A percentile compares a stretch with the other conserved stretches of the same genome.
These are phyloP conservation scores for Aspergillus floridensis DNA, from an alignment of 2,329 filamentous ascomycete species.

Conservation along the genomic window DNA sequence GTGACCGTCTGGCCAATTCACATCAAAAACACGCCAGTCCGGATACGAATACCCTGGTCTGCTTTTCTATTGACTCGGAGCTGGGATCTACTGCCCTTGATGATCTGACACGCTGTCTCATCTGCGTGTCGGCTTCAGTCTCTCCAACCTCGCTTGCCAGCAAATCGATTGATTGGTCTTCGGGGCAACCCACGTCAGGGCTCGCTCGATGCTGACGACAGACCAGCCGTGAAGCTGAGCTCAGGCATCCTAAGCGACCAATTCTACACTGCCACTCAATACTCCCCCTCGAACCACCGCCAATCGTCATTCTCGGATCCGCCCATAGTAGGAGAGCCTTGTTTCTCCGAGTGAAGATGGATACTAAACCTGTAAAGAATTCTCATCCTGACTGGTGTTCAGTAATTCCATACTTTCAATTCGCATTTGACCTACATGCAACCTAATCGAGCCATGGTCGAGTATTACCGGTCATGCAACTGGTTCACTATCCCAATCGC, in stretches of 20 bases:
- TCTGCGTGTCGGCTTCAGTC: background rate
- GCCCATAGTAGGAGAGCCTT: background rate
- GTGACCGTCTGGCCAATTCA: background rate
- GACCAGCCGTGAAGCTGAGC: conserved; percentile 1
- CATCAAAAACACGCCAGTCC: conserved; percentile 1
- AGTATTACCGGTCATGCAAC: background rate
- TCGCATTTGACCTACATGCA: background rate
- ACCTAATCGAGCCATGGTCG: background rate
- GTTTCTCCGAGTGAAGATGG: background rate
- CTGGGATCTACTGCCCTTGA: background rate
- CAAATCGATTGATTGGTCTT: background rate
- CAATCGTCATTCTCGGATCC: background rate
- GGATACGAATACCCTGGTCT: conserved; percentile 6
- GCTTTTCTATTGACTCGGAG: background rate
- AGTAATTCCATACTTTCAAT: background rate
- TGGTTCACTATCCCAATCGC: background rate
- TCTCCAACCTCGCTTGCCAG: background rate
- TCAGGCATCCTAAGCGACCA: background rate
- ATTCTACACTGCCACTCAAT: background rate
- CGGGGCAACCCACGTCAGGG: background rate
- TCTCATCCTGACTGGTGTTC: background rate
- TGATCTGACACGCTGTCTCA: background rate
- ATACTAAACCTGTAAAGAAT: background rate
- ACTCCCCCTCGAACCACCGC: no score
- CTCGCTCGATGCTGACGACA: conserved; percentile 3